A percentile compares a stretch with the other conserved stretches of the same genome.
These are phyloP conservation scores for Butyriboletus loyo DNA, from an alignment of 768 basidiomycete species.

Conservation along the genomic window DNA sequence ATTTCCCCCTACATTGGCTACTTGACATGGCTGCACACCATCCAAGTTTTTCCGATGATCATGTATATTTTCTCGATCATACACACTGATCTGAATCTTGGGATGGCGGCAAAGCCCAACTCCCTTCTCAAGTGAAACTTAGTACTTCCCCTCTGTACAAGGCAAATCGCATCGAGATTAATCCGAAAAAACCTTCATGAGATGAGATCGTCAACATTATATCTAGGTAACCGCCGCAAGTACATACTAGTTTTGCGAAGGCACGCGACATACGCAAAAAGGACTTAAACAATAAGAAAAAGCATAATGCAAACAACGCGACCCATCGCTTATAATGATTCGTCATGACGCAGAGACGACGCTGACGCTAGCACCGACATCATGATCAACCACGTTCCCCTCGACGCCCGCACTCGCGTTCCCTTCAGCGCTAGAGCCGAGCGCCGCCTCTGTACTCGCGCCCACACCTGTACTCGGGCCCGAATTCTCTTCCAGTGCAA, in stretches of 20 bases:
- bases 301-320: neutral
- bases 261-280: neutral
- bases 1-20: no score
- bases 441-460: neutral
- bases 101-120: neutral
- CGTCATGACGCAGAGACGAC: slow-evolving; percentile 8
- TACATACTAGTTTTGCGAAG: neutral
- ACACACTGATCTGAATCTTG: neutral
- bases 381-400: neutral
- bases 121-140: neutral
- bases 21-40: no score
- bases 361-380: neutral
- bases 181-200: neutral
- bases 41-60: no score
- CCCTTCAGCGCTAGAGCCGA: neutral
- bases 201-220: neutral
- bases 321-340: neutral
- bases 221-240: neutral
- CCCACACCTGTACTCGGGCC: neutral
- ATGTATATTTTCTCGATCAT: neutral
- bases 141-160: neutral
- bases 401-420: neutral
- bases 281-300: neutral
- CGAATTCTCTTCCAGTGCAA: neutral
- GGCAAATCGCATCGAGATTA: neutral